Conservation (phyloP, 2,329 filamentous ascomycete species). For the Curvularia spicifera region DNA sequence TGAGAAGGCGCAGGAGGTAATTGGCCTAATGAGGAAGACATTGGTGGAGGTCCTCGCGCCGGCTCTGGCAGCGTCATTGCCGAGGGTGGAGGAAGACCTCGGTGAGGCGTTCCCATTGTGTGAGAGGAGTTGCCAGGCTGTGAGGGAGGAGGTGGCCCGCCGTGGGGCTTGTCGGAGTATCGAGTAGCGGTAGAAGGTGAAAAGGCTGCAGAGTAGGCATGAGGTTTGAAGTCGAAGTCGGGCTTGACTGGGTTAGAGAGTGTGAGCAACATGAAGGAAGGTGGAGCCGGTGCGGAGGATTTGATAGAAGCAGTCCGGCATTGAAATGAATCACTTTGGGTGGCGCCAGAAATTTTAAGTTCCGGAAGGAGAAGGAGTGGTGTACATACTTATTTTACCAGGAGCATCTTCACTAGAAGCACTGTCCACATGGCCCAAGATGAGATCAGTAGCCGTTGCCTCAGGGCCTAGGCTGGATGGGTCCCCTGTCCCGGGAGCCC, state of each 20-base stretch:
- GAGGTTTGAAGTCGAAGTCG: conserved; percentile 57
- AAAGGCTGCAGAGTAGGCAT: conserved; percentile 57
- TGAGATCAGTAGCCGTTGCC: conserved; percentile 43
- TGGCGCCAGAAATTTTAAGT: conserved; percentile 34
- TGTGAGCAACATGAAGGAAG: conserved; percentile 58
- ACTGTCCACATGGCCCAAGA: conserved; percentile 45
- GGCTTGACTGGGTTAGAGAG: conserved; percentile 56
- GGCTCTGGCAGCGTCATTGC: conserved; percentile 61
- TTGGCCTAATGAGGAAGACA: conserved; percentile 48
- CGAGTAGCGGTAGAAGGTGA: conserved; percentile 48
- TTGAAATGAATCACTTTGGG: conserved; percentile 41
- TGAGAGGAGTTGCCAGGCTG: conserved; percentile 52
- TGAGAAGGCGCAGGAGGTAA: conserved; percentile 55
- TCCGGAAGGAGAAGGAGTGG: conserved; percentile 45
- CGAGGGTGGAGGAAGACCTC: conserved; percentile 60
- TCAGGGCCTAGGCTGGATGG: conserved; percentile 43
- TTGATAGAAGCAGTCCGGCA: conserved; percentile 37
- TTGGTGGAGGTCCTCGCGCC: conserved; percentile 46
- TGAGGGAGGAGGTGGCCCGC: conserved; percentile 49
- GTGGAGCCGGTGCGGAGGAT: conserved; percentile 24
- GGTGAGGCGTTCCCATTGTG: conserved; percentile 59
- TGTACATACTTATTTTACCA: conserved; percentile 48
- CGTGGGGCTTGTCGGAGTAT: conserved; percentile 50
- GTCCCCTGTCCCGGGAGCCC: conserved; percentile 38
- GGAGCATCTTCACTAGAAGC: conserved; percentile 41